Evolutionary conservation across 2,329 filamentous ascomycete species (phyloP).

Genomic region (Sordariomycetes sp.): DNA sequence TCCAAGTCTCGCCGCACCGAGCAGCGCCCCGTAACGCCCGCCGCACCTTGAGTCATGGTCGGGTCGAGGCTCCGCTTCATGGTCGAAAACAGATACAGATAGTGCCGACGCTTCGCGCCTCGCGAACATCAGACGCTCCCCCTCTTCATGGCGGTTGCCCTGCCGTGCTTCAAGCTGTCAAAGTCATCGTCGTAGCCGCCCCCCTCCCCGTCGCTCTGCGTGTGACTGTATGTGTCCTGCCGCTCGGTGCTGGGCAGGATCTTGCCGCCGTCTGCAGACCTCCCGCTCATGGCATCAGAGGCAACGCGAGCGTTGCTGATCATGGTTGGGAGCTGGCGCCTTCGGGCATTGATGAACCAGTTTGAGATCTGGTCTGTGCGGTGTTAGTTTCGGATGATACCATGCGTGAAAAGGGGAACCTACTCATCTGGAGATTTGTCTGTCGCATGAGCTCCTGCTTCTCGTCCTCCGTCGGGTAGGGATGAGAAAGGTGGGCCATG

Average conservation of each 20-base stretch:
- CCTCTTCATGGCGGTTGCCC: not conserved
- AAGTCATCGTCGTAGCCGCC: conserved; percentile 5
- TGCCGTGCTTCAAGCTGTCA: not conserved
- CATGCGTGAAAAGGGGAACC: conserved; percentile 22
- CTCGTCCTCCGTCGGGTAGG: conserved; percentile 82
- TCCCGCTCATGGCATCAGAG: conserved; percentile 34
- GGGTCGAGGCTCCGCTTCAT: too few species aligned
- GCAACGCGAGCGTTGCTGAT: conserved; percentile 47
- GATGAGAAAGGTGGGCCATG: conserved; percentile 64
- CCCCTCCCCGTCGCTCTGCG: conserved; percentile 6
- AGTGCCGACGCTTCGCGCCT: too few species aligned
- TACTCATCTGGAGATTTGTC: conserved; percentile 72
- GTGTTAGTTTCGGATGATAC: not conserved
- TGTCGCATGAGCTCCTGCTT: conserved; percentile 71
- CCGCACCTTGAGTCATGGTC: too few species aligned
- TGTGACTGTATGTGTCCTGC: not conserved
- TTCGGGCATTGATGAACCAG: conserved; percentile 73
- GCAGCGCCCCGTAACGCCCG: too few species aligned
- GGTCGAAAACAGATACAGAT: too few species aligned
- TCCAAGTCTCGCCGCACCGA: too few species aligned
- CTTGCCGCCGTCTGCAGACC: conserved; percentile 7
- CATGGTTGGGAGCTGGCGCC: conserved; percentile 54
- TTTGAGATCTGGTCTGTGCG: conserved; percentile 60
- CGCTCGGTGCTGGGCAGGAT: conserved; percentile 3
- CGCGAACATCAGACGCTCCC: conserved; percentile 4